Evolutionary conservation across 805 yeast species (phyloP).

Genomic region (Ascoidea asiatica): DNA sequence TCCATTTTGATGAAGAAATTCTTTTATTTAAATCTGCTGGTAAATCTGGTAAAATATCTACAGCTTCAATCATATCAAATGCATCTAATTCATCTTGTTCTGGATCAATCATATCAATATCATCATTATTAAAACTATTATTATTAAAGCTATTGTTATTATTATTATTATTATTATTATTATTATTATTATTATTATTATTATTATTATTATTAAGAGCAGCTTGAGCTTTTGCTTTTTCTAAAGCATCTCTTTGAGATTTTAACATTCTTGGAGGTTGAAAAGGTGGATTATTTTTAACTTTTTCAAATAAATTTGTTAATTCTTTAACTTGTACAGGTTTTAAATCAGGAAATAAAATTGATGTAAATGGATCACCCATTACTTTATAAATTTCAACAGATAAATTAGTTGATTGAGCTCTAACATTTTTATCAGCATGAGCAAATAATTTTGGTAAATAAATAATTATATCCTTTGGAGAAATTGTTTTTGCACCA

Average conservation of each 20-base stretch:
- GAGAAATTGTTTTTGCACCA: slow-evolving; percentile 51
- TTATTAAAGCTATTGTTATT: slow-evolving; percentile 11
- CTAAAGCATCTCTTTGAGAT: slow-evolving; percentile 33
- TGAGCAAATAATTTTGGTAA: slow-evolving; percentile 67
- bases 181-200: slow-evolving; percentile 7
- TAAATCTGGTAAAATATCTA: slow-evolving; percentile 47
- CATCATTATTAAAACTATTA: slow-evolving; percentile 8
- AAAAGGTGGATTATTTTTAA: slow-evolving; percentile 20
- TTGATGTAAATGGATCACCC: slow-evolving; percentile 44
- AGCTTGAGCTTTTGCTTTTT: slow-evolving; percentile 14
- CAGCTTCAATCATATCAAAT: slow-evolving; percentile 57
- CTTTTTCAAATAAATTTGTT: slow-evolving; percentile 47
- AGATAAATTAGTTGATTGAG: slow-evolving; percentile 57
- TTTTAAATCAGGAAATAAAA: slow-evolving; percentile 60
- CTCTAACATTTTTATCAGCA: slow-evolving; percentile 77
- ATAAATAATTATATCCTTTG: slow-evolving; percentile 39
- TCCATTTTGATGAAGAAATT: slow-evolving; percentile 66
- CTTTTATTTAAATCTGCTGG: slow-evolving; percentile 48
- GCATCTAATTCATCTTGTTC: slow-evolving; percentile 36
- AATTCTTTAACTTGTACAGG: slow-evolving; percentile 89
- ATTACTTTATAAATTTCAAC: slow-evolving; percentile 64
- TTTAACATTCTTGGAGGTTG: slow-evolving; percentile 37
- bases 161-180: slow-evolving; percentile 17
- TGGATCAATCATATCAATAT: slow-evolving; percentile 16
- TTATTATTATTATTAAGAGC: slow-evolving; percentile 12